Evolutionary conservation across 78 protist species (phyloP), one percentile per base, ranked within the genome.

Genomic region (Dictyostelium intermedium): DNA sequence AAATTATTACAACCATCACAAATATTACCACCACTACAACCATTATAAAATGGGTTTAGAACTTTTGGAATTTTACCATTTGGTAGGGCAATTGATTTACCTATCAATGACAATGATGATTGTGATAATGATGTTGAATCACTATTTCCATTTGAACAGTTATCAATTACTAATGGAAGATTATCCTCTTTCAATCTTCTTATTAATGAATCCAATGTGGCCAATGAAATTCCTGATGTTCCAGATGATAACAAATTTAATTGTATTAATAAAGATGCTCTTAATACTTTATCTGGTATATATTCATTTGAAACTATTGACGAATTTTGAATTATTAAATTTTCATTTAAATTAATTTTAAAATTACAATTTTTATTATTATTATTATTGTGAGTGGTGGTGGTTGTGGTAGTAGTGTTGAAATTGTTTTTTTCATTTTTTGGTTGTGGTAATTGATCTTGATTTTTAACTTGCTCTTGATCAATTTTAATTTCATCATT

Each of bases 51-150:
- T n/a, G 43, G 60, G n/a, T 77, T 5, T 27, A 14, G 70, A 4
- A 13, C 69, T 79, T 45, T 50, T 14, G 37, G 25, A 5, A n/a
- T 41, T 41, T 79, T 34, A 2, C 86, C 86, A 60, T 82, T 82
- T 82, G 86, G 86, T 60, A 82, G 37, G 0, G 86, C 50, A 18
- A 82, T 82, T 20, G 86, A 56, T 82, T 82, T 82, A 34, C 74
- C 74, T 35, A 82, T 10, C 35, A 82, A 82, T 47, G 45, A 2
- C 23, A 82, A 35, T 16, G 41, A n/a, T 32, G 63, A 13, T 60
- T 82, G 86, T 9, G 86, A 11, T 35, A 82, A 60, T 34, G 86
- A 23, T 4, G 8, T 35, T n/a, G 25, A 25, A 82, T 82, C 86
- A 3, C 41, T 30, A 10, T n/a, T 16, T 30, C 86, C 86, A 34